Conservation (phyloP, 441 rosid genomes). For the Raphanus hybrid region DNA sequence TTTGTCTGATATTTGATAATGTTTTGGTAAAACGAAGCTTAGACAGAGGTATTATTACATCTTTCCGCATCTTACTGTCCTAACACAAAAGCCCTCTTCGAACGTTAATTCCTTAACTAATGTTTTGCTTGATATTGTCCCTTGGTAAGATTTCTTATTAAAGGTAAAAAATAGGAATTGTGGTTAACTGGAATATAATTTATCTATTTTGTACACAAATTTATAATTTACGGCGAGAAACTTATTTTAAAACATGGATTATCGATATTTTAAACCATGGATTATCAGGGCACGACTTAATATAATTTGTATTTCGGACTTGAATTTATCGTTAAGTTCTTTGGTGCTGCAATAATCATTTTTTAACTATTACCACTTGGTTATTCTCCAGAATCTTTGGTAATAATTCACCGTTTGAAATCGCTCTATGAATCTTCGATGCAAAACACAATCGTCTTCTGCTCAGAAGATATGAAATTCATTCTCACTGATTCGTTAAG, state of each 20-base stretch:
- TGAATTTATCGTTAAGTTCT: neutral
- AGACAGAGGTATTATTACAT: neutral
- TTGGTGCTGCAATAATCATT: neutral
- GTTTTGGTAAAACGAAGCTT: too few relatives aligned
- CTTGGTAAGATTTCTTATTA: neutral
- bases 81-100: too few relatives aligned
- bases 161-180: neutral
- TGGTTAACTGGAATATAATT: neutral
- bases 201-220: neutral
- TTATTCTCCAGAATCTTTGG: neutral
- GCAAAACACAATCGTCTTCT: neutral
- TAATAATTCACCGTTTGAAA: neutral
- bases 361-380: neutral
- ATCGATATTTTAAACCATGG: neutral
- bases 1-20: too few relatives aligned
- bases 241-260: too few relatives aligned
- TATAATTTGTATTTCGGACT: neutral
- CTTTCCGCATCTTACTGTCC: too few relatives aligned
- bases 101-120: too few relatives aligned
- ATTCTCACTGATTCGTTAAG: conserved; percentile 38
- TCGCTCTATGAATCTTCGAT: neutral
- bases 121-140: neutral
- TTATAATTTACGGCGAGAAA: too few relatives aligned
- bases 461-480: conserved; percentile 40
- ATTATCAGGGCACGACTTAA: neutral